phyloP scores from a whole-genome alignment of 1,284 basidiomycete genomes.

The Ceratobasidium sp. region DNA sequence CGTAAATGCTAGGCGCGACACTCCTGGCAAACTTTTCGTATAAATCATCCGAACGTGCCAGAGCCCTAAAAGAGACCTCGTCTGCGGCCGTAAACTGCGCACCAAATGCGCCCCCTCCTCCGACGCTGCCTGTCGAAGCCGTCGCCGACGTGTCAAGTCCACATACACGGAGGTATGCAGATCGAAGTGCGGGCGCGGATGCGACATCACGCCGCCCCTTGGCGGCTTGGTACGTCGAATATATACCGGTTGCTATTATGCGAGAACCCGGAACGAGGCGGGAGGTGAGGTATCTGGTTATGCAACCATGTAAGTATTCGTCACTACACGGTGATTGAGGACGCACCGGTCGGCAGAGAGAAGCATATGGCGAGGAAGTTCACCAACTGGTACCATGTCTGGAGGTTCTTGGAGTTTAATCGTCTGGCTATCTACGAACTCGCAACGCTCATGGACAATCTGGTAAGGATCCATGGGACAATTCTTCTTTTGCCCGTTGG shows the following conservation, averaged over 20 bases:
- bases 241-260: constrained; percentile 95
- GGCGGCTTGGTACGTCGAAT: constrained; percentile 90
- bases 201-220: constrained; percentile 66
- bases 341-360: constrained; percentile 80
- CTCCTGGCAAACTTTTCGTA: constrained; percentile 95
- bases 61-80: constrained; percentile 92
- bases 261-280: constrained; percentile 94
- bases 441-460: constrained; percentile 93
- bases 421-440: constrained; percentile 95
- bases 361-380: constrained; percentile 95
- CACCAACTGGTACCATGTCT: constrained; percentile 99
- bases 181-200: constrained; percentile 82
- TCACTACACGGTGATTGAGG: not conserved
- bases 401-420: constrained; percentile 99
- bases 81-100: constrained; percentile 92
- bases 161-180: constrained; percentile 92
- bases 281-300: constrained; percentile 73
- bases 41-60: constrained; percentile 88
- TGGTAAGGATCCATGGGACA: constrained; percentile 97
- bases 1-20: constrained; percentile 97
- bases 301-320: not conserved
- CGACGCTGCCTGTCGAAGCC: constrained; percentile 68
- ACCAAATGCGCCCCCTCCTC: constrained; percentile 74
- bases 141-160: constrained; percentile 75
- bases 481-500: constrained; percentile 83